A percentile compares a stretch with the other conserved stretches of the same genome.
phyloP scores from a whole-genome alignment of 768 basidiomycete genomes.

The Mycena albidolilacea region DNA sequence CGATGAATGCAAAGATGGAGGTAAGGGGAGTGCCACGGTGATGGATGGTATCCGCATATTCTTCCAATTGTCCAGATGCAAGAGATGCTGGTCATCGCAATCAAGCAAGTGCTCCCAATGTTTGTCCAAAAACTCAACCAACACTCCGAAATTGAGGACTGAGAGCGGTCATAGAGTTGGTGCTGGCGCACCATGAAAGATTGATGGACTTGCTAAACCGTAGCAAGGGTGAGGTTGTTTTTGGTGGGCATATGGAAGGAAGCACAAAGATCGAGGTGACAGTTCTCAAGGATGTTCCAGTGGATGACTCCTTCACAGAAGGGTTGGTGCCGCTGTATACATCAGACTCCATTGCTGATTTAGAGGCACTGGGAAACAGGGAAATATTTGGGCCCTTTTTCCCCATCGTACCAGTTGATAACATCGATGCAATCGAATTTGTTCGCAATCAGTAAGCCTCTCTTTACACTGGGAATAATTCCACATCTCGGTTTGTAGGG shows the following conservation, averaged over 20 bases:
- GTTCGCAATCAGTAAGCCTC: conserved; percentile 62
- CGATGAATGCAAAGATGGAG: conserved; percentile 32
- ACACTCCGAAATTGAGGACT: conserved; percentile 40
- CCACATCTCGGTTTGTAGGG: conserved; percentile 50
- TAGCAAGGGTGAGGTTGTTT: conserved; percentile 70
- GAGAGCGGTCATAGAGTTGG: conserved; percentile 37
- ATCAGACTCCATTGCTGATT: not conserved
- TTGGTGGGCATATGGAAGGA: conserved; percentile 64
- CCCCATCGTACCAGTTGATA: conserved; percentile 72
- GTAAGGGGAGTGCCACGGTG: conserved; percentile 24
- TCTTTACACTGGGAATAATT: not conserved
- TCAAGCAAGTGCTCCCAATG: conserved; percentile 40
- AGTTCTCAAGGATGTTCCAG: conserved; percentile 69
- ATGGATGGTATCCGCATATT: conserved; percentile 38
- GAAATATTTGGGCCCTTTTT: conserved; percentile 84
- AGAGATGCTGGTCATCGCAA: conserved; percentile 29
- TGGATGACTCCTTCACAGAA: conserved; percentile 72
- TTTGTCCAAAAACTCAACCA: conserved; percentile 34
- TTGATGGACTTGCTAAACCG: conserved; percentile 64
- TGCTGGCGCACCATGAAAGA: conserved; percentile 67
- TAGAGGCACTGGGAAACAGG: conserved; percentile 49
- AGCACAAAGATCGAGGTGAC: conserved; percentile 71
- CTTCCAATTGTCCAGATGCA: conserved; percentile 26
- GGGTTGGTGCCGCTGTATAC: conserved; percentile 55
- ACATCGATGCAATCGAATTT: conserved; percentile 68